Conservation (phyloP, 2,329 filamentous ascomycete genomes). For the Neofusicoccum umdonicola region DNA sequence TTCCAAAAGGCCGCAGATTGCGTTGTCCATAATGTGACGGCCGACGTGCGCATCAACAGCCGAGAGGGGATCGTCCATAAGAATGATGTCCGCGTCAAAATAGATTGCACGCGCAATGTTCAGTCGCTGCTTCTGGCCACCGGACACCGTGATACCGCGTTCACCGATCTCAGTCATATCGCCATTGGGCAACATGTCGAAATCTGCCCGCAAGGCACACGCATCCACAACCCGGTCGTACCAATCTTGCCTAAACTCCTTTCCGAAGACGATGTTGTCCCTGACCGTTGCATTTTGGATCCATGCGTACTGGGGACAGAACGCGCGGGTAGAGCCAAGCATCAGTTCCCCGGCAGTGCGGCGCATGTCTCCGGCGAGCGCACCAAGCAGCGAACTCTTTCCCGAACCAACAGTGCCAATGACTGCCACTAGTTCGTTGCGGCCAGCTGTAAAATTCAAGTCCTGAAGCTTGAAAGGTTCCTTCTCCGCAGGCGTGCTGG, state of each 20-base stretch:
- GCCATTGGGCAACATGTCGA: slow-evolving; percentile 89
- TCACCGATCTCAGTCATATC: slow-evolving; percentile 93
- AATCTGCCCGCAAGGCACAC: slow-evolving; percentile 78
- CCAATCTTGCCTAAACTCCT: slow-evolving; percentile 69
- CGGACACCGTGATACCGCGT: slow-evolving; percentile 90
- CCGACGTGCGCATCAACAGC: slow-evolving; percentile 60
- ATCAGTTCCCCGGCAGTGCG: slow-evolving; percentile 71
- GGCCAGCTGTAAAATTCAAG: slow-evolving; percentile 65
- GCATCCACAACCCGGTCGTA: slow-evolving; percentile 81
- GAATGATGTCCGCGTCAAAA: slow-evolving; percentile 60
- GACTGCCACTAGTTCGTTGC: slow-evolving; percentile 77
- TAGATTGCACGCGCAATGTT: slow-evolving; percentile 84
- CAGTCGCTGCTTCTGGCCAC: slow-evolving; percentile 90
- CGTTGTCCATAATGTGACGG: slow-evolving; percentile 81
- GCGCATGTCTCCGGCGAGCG: slow-evolving; percentile 91
- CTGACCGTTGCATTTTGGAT: slow-evolving; percentile 88
- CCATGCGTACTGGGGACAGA: slow-evolving; percentile 97
- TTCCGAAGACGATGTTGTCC: slow-evolving; percentile 90
- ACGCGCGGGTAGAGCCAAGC: slow-evolving; percentile 77
- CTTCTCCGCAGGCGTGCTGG: slow-evolving; percentile 32
- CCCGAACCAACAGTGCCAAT: slow-evolving; percentile 88
- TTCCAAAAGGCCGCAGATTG: slow-evolving; percentile 83
- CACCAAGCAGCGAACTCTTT: slow-evolving; percentile 85
- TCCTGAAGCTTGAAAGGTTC: slow-evolving; percentile 72
- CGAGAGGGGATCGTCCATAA: slow-evolving; percentile 65